phyloP scores from a whole-genome alignment of 257 asterid genomes.

The Lantana camara region DNA sequence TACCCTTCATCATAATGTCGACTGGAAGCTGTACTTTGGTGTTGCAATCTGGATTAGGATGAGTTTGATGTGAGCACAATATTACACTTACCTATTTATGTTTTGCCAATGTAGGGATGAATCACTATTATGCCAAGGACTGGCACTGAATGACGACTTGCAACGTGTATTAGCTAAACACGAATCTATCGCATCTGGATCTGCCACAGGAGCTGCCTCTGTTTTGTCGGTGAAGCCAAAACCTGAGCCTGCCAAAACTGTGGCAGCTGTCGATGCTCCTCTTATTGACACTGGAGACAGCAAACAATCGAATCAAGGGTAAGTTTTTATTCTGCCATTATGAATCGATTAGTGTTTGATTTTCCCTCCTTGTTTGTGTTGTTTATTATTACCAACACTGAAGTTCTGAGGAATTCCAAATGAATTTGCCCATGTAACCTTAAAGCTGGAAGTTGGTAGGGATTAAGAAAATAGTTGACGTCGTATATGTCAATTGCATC shows the following conservation, averaged over 20 bases:
- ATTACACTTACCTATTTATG: slow-evolving; percentile 12
- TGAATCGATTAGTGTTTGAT: slow-evolving; percentile 13
- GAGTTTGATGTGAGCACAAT: slow-evolving; percentile 8
- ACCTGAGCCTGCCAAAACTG: slow-evolving; percentile 54
- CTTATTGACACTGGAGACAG: slow-evolving; percentile 82
- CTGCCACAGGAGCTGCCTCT: slow-evolving; percentile 57
- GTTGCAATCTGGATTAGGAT: slow-evolving; percentile 14
- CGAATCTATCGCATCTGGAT: slow-evolving; percentile 82
- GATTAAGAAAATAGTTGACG: background rate
- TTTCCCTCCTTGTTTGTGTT: slow-evolving; percentile 26
- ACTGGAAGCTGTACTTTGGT: background rate
- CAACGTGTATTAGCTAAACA: slow-evolving; percentile 92
- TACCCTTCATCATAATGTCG: background rate
- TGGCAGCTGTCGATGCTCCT: slow-evolving; percentile 69
- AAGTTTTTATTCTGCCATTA: slow-evolving; percentile 33
- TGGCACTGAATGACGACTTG: slow-evolving; percentile 89
- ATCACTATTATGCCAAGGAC: slow-evolving; percentile 86
- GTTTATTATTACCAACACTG: slow-evolving; percentile 12
- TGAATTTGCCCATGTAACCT: slow-evolving; percentile 11
- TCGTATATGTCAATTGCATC: background rate
- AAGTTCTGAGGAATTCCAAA: slow-evolving; percentile 7
- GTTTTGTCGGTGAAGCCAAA: slow-evolving; percentile 55
- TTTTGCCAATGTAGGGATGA: slow-evolving; percentile 70
- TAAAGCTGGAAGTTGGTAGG: background rate
- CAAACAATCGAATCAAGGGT: slow-evolving; percentile 64